Evolutionary conservation across 192 early-diverging fungal species (phyloP), one percentile per base, ranked within the genome.

Genomic region (Linnemannia elongata): DNA sequence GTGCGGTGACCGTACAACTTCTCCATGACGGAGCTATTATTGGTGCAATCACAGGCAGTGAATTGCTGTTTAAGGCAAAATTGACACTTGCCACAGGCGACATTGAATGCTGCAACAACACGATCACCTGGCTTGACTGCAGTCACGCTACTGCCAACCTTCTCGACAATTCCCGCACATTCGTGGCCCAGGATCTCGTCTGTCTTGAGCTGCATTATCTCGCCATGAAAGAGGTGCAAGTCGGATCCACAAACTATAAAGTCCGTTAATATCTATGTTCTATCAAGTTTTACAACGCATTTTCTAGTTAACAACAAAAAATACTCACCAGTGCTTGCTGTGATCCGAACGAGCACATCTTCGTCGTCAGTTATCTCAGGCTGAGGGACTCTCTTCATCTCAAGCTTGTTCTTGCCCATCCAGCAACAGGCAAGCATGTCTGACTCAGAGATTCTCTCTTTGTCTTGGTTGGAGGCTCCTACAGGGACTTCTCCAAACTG

Each of bases 141-240:
- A 0, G 75, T 92, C 15, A 93, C 89, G 10, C 38, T 60, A 15
- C 49, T 42, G 41, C 93, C 92, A 66, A 90, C 87, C 9, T 80
- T 69, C 71, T 91, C 89, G 44, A 93, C 87, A 27, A 91, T 75
- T 18, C 91, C 92, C 60, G 90, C 74, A 35, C 82, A 74, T 68
- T 93, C 93, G 45, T 93, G 93, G 71, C 92, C 93, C 20, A 93
- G 47, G 18, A 91, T 81, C 55, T 92, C 90, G 39, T 87, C 92
- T 71, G 72, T 42, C 79, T 79, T 83, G 20, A 90, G 82, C 76
- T 79, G 82, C 71, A 82, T 69, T 66, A 88, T 93, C 75, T 81
- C 93, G 38, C 83, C 88, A 80, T 91, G 82, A 54, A 80, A 89
- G 9, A 93, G 76, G 71, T 91, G 90, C 38, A 90, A 52, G 81